Evolutionary conservation across 129 eudicot species (phyloP).

Genomic region (Pulicaria dysenterica): DNA sequence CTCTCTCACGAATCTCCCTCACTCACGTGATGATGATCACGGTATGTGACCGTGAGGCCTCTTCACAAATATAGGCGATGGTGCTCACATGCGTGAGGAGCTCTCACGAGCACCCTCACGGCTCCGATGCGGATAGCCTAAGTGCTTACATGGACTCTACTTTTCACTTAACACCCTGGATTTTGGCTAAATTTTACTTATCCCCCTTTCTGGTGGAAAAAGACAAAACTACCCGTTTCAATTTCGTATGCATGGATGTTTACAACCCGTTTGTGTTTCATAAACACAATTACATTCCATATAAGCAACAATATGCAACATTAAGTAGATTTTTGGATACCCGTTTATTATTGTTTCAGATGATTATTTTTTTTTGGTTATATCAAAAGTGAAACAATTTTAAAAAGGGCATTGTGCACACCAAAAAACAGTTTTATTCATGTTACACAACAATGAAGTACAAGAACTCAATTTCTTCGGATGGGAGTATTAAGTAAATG

Average conservation of each 20-base stretch:
- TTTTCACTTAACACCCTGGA: neutral
- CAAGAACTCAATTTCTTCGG: slow-evolving; percentile 27
- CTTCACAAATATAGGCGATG: no score
- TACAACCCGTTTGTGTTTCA: no score
- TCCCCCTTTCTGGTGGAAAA: neutral
- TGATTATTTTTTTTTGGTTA: slow-evolving; percentile 14
- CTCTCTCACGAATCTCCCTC: no score
- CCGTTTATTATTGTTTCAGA: slow-evolving; percentile 24
- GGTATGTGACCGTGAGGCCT: no score
- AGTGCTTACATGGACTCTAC: neutral
- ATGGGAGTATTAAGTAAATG: slow-evolving; percentile 21
- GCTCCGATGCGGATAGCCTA: no score
- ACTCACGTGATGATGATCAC: no score
- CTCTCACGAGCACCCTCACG: no score
- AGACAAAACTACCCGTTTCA: slow-evolving; percentile 13
- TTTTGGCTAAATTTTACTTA: no score
- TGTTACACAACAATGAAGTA: slow-evolving; percentile 29
- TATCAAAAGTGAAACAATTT: slow-evolving; percentile 12
- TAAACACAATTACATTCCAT: neutral
- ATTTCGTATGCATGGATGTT: neutral
- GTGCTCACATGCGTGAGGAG: no score
- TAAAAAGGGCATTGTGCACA: slow-evolving; percentile 1
- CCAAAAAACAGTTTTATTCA: slow-evolving; percentile 12
- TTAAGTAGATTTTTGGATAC: neutral
- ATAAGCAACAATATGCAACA: neutral